Conservation (phyloP, 108 stramenopile genomes). For the Cyclotella kingstonii region DNA sequence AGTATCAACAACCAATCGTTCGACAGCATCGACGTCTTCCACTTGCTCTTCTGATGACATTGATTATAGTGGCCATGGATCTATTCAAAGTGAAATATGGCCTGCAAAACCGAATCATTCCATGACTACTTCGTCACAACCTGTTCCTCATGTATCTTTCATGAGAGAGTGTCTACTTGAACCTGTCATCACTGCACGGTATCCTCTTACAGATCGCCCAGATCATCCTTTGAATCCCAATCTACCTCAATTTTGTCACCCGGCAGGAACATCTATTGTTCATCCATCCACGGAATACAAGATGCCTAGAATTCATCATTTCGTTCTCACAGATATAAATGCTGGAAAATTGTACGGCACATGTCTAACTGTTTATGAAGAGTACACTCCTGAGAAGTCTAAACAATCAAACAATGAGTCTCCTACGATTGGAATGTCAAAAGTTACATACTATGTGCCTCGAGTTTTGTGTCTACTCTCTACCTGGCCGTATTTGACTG, state of each 20-base stretch:
- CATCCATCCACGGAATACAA: slow-evolving; percentile 57
- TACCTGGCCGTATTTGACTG: slow-evolving; percentile 90
- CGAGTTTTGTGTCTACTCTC: slow-evolving; percentile 89
- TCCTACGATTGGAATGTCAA: slow-evolving; percentile 7
- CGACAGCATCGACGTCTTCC: slow-evolving; percentile 7
- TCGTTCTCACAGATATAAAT: slow-evolving; percentile 81
- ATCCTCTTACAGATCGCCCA: slow-evolving; percentile 64
- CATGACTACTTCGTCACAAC: not conserved
- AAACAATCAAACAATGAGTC: slow-evolving; percentile 20
- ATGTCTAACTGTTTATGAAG: slow-evolving; percentile 81
- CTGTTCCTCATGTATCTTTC: slow-evolving; percentile 1
- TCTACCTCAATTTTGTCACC: slow-evolving; percentile 82
- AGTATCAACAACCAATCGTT: slow-evolving; percentile 1
- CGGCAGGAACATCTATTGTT: slow-evolving; percentile 55
- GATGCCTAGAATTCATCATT: slow-evolving; percentile 79
- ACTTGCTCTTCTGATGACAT: slow-evolving; percentile 19
- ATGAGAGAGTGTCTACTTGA: slow-evolving; percentile 40
- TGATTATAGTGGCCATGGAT: not conserved
- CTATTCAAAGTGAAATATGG: not conserved
- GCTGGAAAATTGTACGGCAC: slow-evolving; percentile 85
- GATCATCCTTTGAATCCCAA: slow-evolving; percentile 81
- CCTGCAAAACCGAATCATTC: slow-evolving; percentile 10
- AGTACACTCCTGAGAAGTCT: slow-evolving; percentile 39
- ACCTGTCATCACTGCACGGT: slow-evolving; percentile 81
- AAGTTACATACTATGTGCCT: slow-evolving; percentile 67